A percentile compares a stretch with the other conserved stretches of the same genome.
phyloP scores from a whole-genome alignment of 2,329 filamentous ascomycete genomes.

The Aaosphaeria arxii region DNA sequence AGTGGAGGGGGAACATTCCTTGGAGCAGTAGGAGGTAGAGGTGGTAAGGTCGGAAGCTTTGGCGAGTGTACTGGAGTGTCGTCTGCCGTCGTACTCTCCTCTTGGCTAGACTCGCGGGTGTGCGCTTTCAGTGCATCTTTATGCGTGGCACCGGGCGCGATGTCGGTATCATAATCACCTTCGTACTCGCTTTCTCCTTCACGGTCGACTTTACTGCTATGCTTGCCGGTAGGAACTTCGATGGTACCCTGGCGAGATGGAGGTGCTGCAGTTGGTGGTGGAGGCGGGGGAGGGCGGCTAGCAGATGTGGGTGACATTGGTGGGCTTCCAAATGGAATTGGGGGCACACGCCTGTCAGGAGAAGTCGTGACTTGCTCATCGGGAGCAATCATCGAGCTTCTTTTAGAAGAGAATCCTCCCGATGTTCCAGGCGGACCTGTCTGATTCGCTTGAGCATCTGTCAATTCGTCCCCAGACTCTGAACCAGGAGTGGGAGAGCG shows the following conservation, averaged over 20 bases:
- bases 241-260: slow-evolving; percentile 34
- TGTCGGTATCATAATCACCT: slow-evolving; percentile 96
- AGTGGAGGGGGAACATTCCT: slow-evolving; percentile 54
- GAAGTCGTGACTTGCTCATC: slow-evolving; percentile 30
- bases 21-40: slow-evolving; percentile 34
- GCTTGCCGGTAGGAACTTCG: slow-evolving; percentile 24
- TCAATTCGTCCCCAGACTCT: slow-evolving; percentile 82
- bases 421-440: slow-evolving; percentile 27
- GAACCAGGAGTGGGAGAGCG: slow-evolving; percentile 74
- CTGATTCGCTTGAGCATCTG: slow-evolving; percentile 35
- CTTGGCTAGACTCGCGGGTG: slow-evolving; percentile 71
- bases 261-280: slow-evolving; percentile 41
- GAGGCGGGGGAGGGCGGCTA: slow-evolving; percentile 46
- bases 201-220: slow-evolving; percentile 56
- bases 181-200: slow-evolving; percentile 92
- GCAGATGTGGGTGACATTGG: slow-evolving; percentile 25
- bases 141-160: slow-evolving; percentile 87
- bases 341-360: slow-evolving; percentile 28
- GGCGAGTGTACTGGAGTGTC: slow-evolving; percentile 50
- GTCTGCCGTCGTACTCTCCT: slow-evolving; percentile 59
- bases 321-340: slow-evolving; percentile 52
- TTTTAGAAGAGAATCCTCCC: slow-evolving; percentile 32
- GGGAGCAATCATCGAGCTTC: slow-evolving; percentile 40
- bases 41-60: slow-evolving; percentile 30
- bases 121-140: slow-evolving; percentile 90